Base-by-base conservation (phyloP, 2,329 filamentous ascomycete species). In the Ascochyta koolunga region DNA sequence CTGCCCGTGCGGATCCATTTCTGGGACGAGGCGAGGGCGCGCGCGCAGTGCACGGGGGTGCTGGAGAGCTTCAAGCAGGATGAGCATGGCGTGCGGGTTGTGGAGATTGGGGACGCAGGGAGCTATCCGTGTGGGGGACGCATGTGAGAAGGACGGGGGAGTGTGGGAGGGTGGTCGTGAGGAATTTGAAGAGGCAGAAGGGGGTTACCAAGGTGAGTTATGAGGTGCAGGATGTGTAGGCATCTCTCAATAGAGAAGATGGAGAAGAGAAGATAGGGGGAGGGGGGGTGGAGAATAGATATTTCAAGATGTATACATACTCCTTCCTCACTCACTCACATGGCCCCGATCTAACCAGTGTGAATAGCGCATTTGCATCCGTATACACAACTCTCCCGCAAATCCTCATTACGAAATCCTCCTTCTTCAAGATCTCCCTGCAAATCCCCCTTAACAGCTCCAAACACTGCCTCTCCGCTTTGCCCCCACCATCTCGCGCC, bases 51-150 rank as follows among this genome's bases (percentile, higher is more conserved):
- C 18, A 62, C 62, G 68, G 73, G 0, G 79, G 86, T 54, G 36
- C 42, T 50, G 45, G 69, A 77, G 45, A 76, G 9, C 66, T 57
- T 70, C 75, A 56, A 77, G 8, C 73, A 56, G 19, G 65, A 61
- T n/a, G 69, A 65, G 10, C 64, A 65, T 11, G 64, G 65, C 3
- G 64, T 87, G 27, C 78, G 89, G 8, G 86, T 90, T 0, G 88
- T 91, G 21, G 82, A 84, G 54, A 89, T 91, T 55, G 82, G 85
- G 0, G 88, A 87, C 0, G 82, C 83, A 0, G 89, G 88, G 61
- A 82, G 82, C 22, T 91, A 91, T 76, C 88, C 89, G 1, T 91
- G 89, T 70, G 89, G 89, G 7, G 89, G 89, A 91, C 89, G 22
- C 89, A 91, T 77, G 88, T 91, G 3, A 77, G 82, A 25, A 81